Evolutionary conservation across 2,329 filamentous ascomycete species (phyloP).

Genomic region (Ceratocystis destructans): DNA sequence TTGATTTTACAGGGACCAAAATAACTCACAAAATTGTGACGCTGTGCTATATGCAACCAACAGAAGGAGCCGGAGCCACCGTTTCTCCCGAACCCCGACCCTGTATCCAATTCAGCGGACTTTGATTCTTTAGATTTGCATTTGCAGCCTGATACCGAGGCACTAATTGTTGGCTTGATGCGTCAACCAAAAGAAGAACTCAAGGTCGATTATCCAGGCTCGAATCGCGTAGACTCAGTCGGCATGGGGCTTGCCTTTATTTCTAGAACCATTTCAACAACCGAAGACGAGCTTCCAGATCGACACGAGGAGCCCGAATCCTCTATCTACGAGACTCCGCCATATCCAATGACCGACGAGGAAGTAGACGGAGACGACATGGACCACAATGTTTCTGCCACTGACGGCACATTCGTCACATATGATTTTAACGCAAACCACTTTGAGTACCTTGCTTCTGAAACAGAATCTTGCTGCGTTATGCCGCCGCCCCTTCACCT

Average conservation of each 20-base stretch:
- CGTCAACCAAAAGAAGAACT: not conserved
- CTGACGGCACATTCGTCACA: not conserved
- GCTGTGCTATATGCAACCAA: not conserved
- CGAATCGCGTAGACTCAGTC: not conserved
- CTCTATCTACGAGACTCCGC: not conserved
- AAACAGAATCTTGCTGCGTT: not conserved
- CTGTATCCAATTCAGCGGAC: not conserved
- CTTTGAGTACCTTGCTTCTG: not conserved
- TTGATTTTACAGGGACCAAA: not conserved
- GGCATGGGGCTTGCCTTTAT: not conserved
- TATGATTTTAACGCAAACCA: not conserved
- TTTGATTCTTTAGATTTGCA: not conserved
- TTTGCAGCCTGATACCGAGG: not conserved
- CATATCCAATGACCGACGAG: not conserved
- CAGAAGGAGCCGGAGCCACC: constrained; percentile 9
- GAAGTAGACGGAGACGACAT: not conserved
- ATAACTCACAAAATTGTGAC: not conserved
- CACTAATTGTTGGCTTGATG: not conserved
- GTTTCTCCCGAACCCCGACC: constrained; percentile 1
- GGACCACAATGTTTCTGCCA: not conserved
- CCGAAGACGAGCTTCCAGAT: not conserved
- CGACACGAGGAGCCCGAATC: not conserved
- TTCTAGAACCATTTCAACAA: not conserved
- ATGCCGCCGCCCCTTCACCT: not conserved
- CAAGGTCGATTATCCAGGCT: not conserved